Evolutionary conservation across 176 grass and related monocot species (phyloP), one percentile per base, ranked within the genome.

Genomic region (Cymbopogon citratus): DNA sequence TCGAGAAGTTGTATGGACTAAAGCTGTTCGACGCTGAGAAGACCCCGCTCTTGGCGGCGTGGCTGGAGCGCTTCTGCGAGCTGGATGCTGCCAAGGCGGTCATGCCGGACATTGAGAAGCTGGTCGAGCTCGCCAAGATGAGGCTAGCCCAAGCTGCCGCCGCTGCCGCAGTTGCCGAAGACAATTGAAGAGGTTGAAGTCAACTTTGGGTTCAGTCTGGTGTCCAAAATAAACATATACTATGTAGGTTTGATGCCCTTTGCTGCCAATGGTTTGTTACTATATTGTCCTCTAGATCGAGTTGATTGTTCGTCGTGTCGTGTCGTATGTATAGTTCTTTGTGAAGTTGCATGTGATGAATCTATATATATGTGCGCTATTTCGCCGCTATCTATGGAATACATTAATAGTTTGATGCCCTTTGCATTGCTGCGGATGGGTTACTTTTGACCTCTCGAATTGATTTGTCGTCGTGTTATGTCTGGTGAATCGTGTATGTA

Each of bases 71-170:
- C 18, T 87, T 90, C 36, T 12, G 52, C 13, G 54, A 44, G 10
- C 66, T 76, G 6, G 84, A 90, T n/a, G 69, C 16, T 3, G 80
- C 41, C 35, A 90, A 80, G 64, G 64, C 19, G 1, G 43, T 83
- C 10, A 51, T 69, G 45, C 79, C 88, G 8, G 78, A 81, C 35
- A 25, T 57, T 2, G 66, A 66, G 0, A 41, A 7, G 67, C 10
- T 90, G 11, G 78, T 86, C 74, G 88, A 86, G 24, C 45, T 38
- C 19, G n/a, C 26, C 18, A 86, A 66, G 54, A 38, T 11, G 62
- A 57, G 51, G 31, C 72, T 15, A 26, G 69, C 79, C 0, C 49
- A 41, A 7, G 3, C 44, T 46, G 45, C 45, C 1, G 28, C 27
- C 1, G 66, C 39, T 4, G 46, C 14, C 1, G 31, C 73, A 0